Percentiles rank a stretch among this genome's conserved stretches.
Evolutionary conservation across 106 monocot species (phyloP).

Genomic region (Cymbidium sinense): DNA sequence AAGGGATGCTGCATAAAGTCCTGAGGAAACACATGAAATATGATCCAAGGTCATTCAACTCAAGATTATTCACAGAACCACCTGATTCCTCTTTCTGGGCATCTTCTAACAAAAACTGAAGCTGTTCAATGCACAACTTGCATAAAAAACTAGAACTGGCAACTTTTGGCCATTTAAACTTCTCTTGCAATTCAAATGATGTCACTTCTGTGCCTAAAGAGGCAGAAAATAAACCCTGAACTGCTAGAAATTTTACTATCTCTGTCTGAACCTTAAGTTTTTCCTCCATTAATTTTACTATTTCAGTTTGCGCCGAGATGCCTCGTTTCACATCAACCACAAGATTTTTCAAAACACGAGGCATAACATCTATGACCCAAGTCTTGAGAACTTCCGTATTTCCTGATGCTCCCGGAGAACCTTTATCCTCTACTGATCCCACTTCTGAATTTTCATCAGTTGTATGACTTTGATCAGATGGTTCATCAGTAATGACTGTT

Average conservation of each 20-base stretch:
- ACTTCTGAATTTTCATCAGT: conserved; percentile 90
- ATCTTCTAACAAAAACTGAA: conserved; percentile 87
- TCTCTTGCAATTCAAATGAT: conserved; percentile 95
- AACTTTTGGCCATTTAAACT: conserved; percentile 89
- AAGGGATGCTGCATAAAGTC: conserved; percentile 78
- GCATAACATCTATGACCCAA: conserved; percentile 78
- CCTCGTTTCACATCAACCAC: conserved; percentile 31
- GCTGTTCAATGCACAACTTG: conserved; percentile 68
- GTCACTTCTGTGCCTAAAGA: conserved; percentile 92
- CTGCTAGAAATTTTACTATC: conserved; percentile 85
- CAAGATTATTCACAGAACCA: conserved; percentile 14
- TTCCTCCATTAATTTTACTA: conserved; percentile 27
- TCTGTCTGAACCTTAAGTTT: conserved; percentile 70
- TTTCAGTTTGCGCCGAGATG: conserved; percentile 26
- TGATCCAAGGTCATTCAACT: conserved; percentile 71
- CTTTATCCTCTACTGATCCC: conserved; percentile 43
- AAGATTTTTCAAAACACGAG: conserved; percentile 75
- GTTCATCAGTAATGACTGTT: conserved; percentile 55
- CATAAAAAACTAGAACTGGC: conserved; percentile 63
- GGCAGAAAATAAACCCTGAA: conserved; percentile 93
- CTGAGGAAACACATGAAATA: conserved; percentile 74
- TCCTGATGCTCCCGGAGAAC: conserved; percentile 28
- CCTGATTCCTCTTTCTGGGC: conserved; percentile 61
- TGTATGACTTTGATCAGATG: conserved; percentile 90
- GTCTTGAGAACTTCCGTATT: conserved; percentile 58